Evolutionary conservation across 768 basidiomycete genomes (phyloP).

Genomic region (Favolaschia claudopus): DNA sequence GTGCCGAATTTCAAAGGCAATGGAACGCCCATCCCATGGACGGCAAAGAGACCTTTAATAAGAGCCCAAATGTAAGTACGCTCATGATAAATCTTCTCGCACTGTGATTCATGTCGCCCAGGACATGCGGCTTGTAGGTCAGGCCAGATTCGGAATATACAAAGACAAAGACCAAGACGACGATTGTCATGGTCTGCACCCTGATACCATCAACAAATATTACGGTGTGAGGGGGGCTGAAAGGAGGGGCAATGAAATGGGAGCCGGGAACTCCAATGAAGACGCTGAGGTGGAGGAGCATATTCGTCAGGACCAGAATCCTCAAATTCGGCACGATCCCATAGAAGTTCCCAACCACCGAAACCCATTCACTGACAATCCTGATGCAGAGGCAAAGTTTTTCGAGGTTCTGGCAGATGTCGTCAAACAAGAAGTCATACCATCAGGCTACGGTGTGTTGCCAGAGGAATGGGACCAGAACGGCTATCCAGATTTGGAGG

Average conservation of each 20-base stretch:
- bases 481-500: conserved; percentile 3
- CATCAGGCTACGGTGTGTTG: conserved; percentile 1
- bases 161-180: no score
- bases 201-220: conserved; percentile 20
- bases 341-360: neutral
- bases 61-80: conserved; percentile 24
- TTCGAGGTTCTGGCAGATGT: neutral
- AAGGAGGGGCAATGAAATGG: neutral
- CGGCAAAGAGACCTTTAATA: conserved; percentile 21
- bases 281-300: no score
- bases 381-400: neutral
- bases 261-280: conserved; percentile 5
- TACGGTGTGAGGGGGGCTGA: conserved; percentile 13
- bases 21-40: conserved; percentile 40
- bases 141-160: conserved; percentile 15
- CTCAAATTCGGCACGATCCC: neutral
- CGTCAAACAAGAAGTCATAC: neutral
- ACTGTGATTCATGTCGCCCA: no score
- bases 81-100: no score
- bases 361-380: neutral
- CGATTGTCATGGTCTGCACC: conserved; percentile 24
- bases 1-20: conserved; percentile 29
- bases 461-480: conserved; percentile 6
- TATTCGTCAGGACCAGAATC: conserved; percentile 1
- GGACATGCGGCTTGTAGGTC: conserved; percentile 26